phyloP scores from a whole-genome alignment of 2,329 filamentous ascomycete species.

The Fusarium hainanense region DNA sequence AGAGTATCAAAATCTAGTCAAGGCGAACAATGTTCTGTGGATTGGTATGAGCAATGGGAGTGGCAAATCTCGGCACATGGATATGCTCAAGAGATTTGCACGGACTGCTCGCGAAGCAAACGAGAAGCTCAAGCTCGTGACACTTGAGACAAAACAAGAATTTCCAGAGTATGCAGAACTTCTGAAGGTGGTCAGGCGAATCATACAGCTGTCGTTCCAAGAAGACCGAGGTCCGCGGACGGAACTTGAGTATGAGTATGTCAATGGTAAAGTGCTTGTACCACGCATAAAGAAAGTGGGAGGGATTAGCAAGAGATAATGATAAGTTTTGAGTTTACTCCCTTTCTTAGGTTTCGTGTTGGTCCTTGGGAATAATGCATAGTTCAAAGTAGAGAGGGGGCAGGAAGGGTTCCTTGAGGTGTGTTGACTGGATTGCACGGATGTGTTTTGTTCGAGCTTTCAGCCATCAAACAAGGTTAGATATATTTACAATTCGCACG shows the following conservation, averaged over 20 bases:
- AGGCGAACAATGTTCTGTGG: neutral
- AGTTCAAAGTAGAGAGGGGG: neutral
- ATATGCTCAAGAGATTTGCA: neutral
- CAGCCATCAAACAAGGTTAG: neutral
- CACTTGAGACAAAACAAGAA: neutral
- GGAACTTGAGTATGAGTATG: conserved; percentile 25
- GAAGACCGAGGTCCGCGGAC: conserved; percentile 1
- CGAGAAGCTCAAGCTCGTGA: neutral
- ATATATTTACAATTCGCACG: neutral
- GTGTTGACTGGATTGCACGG: neutral
- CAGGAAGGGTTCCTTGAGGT: neutral
- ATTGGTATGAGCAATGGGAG: neutral
- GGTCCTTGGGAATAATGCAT: neutral
- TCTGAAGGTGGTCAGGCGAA: neutral
- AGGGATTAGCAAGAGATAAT: neutral
- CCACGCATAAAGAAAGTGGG: neutral
- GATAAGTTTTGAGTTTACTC: neutral
- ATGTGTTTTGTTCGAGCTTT: neutral
- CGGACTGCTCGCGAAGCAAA: neutral
- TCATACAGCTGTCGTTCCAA: conserved; percentile 14
- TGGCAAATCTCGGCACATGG: neutral
- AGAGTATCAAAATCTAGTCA: rapidly evolving
- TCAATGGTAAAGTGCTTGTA: conserved; percentile 1
- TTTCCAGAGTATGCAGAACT: neutral
- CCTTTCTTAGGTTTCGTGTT: neutral